Percentiles rank a stretch among this genome's conserved stretches.
phyloP scores from a whole-genome alignment of 805 yeast species.

The Saturnispora kantuleensis region DNA sequence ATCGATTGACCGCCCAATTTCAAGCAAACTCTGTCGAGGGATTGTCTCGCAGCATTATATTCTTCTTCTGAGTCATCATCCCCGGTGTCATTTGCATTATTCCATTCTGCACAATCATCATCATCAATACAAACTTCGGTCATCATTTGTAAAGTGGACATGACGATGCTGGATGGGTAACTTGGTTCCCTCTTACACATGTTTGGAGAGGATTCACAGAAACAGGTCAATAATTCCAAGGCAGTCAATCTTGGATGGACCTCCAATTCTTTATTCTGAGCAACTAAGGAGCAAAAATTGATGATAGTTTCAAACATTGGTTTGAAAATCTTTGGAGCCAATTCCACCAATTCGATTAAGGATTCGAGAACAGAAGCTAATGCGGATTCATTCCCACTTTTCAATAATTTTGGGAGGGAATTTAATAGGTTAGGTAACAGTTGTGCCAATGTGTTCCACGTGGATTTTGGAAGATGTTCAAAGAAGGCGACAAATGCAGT shows the following conservation, averaged over 20 bases:
- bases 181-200: constrained; percentile 80
- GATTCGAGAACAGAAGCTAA: constrained; percentile 83
- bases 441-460: constrained; percentile 70
- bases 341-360: constrained; percentile 78
- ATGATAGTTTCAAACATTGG: constrained; percentile 86
- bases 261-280: constrained; percentile 73
- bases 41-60: constrained; percentile 86
- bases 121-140: constrained; percentile 89
- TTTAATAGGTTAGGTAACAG: constrained; percentile 76
- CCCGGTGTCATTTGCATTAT: constrained; percentile 64
- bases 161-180: constrained; percentile 63
- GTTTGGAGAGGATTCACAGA: constrained; percentile 85
- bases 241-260: constrained; percentile 75
- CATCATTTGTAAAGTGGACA: constrained; percentile 70
- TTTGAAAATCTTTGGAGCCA: constrained; percentile 90
- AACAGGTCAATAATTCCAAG: constrained; percentile 79
- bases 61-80: constrained; percentile 71
- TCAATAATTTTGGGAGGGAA: constrained; percentile 76
- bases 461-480: constrained; percentile 64
- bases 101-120: constrained; percentile 64
- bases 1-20: constrained; percentile 74
- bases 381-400: constrained; percentile 69
- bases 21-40: constrained; percentile 85
- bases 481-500: constrained; percentile 89
- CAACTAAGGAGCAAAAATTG: constrained; percentile 74